These are phyloP conservation scores for Penicillium sp. DNA, from an alignment of 2,329 filamentous ascomycete genomes.

Conservation along the genomic window DNA sequence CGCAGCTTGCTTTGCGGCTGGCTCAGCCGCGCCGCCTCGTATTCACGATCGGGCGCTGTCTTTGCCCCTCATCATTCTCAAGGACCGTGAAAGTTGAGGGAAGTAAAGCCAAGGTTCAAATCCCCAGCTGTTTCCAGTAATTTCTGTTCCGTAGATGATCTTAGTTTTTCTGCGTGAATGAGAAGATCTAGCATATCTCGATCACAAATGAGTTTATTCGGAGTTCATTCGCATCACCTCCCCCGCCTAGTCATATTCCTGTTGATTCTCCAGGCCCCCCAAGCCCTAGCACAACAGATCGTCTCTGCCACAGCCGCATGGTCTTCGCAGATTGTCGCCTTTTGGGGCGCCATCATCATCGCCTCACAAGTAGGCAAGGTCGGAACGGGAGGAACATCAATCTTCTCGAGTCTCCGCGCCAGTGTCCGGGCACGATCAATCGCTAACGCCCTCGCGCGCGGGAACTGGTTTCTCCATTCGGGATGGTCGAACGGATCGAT, in stretches of 20 bases:
- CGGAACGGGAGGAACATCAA: not conserved
- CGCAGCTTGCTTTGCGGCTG: not conserved
- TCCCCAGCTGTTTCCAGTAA: too few species aligned
- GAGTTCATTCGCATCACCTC: too few species aligned
- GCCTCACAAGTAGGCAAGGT: not conserved
- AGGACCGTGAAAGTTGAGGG: too few species aligned
- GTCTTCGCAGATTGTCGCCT: slow-evolving; percentile 2
- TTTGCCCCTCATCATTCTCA: not conserved
- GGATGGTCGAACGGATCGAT: not conserved
- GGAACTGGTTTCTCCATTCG: not conserved
- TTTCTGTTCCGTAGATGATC: too few species aligned
- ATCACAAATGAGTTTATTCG: too few species aligned
- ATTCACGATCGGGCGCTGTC: not conserved
- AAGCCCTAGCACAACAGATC: not conserved
- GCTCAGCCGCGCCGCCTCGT: not conserved
- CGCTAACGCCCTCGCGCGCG: not conserved
- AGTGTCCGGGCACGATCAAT: not conserved
- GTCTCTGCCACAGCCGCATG: slow-evolving; percentile 2
- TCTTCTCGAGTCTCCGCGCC: not conserved
- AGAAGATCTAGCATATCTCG: too few species aligned
- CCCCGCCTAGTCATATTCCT: too few species aligned
- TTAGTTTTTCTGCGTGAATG: too few species aligned
- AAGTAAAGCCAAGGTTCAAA: too few species aligned
- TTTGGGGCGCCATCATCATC: slow-evolving; percentile 5
- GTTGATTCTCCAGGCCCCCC: not conserved